Conservation (phyloP, 2,329 filamentous ascomycete genomes). For the Fusarium sp. region DNA sequence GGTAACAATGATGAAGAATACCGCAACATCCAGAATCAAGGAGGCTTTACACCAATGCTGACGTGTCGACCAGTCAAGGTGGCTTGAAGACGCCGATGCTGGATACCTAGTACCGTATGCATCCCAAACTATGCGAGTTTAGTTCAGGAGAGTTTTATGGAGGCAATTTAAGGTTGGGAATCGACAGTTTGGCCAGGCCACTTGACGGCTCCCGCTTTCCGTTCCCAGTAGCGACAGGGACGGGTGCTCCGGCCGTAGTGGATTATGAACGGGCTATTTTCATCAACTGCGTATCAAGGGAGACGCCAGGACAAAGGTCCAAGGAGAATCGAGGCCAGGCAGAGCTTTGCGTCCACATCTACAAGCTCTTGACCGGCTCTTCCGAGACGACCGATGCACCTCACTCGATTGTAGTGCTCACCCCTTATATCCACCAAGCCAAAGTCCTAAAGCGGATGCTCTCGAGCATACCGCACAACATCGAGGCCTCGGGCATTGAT, state of each 20-base stretch:
- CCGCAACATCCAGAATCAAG: no score
- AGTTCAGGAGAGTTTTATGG: no score
- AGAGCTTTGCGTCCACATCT: slow-evolving; percentile 53
- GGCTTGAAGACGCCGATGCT: no score
- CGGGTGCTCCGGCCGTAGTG: rapidly evolving
- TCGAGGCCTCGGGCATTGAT: slow-evolving; percentile 60
- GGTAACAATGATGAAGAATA: no score
- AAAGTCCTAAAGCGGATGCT: slow-evolving; percentile 50
- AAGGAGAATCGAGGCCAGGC: slow-evolving; percentile 59
- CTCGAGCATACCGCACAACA: slow-evolving; percentile 35
- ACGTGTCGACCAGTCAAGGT: no score
- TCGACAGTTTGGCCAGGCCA: slow-evolving; percentile 41
- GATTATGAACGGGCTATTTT: slow-evolving; percentile 46
- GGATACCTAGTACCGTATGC: no score
- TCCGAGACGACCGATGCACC: neutral
- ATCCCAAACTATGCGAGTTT: no score
- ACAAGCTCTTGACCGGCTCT: slow-evolving; percentile 47
- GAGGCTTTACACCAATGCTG: no score
- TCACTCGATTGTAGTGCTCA: slow-evolving; percentile 56
- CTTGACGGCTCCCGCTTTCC: slow-evolving; percentile 35
- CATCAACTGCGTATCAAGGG: slow-evolving; percentile 53
- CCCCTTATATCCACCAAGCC: slow-evolving; percentile 58
- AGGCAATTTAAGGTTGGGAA: slow-evolving; percentile 53
- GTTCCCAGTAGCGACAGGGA: slow-evolving; percentile 32
- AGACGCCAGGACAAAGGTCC: slow-evolving; percentile 56